Evolutionary conservation across 2,329 filamentous ascomycete species (phyloP), one percentile per base, ranked within the genome.

Genomic region (Aspergillus japonicus): DNA sequence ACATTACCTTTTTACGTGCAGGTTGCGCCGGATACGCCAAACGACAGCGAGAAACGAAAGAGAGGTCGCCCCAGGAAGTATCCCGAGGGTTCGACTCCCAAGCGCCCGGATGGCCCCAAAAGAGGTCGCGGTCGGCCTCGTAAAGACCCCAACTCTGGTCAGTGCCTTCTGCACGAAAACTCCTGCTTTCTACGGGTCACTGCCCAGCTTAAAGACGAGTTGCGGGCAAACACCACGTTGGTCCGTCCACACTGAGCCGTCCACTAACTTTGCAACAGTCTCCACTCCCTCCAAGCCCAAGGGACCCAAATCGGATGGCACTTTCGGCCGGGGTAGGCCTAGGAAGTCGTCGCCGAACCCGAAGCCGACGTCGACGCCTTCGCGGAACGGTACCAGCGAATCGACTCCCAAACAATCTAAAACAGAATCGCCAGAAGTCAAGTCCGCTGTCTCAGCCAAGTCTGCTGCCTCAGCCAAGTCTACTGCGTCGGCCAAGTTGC

Each of bases 31-130:
- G 56, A 54, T 35, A 53, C 59, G 47, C 68, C 69, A 19, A 62
- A 66, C 55, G 68, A 66, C 6, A 67, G 63, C 23, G 72, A 72
- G 51, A 74, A 72, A 58, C 67, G 70, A 61, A 71, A 69, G 50
- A 71, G 72, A 53, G 72, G 72, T 55, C 72, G 72, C 26, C 72
- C 72, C n/a, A 68, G 72, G 53, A 74, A 74, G 56, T 68, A 68
- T 39, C 70, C 72, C 7, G 65, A 65, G n/a, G 66, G 63, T 5
- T 54, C 60, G 16, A 59, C 55, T 3, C 67, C 69, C 8, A 68
- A 69, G 57, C 62, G 67, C 8, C 51, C 62, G 54, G 62, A 68
- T n/a, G 68, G 68, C 12, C 69, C 71, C 47, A 74, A 72, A 57
- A 69, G 72, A 50, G 72, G 72, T 14, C 71, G 72, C 44, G 72